Evolutionary conservation across 2,329 filamentous ascomycete genomes (phyloP).

Genomic region (Didymellaceae sp.): DNA sequence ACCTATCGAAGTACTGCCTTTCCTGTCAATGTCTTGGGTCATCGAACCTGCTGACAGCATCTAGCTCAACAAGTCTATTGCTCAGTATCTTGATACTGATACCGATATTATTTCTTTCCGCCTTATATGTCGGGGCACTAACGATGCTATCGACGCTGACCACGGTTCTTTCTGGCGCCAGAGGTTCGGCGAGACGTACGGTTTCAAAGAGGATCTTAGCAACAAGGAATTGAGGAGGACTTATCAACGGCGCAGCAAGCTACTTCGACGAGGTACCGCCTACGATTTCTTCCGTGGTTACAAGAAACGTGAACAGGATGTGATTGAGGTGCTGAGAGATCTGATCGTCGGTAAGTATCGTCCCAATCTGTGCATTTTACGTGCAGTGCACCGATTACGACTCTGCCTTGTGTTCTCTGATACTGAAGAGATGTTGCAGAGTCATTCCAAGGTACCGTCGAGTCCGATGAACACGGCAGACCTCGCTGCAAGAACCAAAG

Average conservation of each 20-base stretch:
- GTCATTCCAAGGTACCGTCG: slow-evolving; percentile 35
- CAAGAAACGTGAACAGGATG: slow-evolving; percentile 37
- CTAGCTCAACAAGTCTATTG: slow-evolving; percentile 53
- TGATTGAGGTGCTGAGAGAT: slow-evolving; percentile 49
- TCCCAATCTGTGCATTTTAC: too few species aligned
- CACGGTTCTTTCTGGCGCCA: slow-evolving; percentile 56
- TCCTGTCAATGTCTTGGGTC: background rate
- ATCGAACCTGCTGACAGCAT: background rate
- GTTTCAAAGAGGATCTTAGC: slow-evolving; percentile 31
- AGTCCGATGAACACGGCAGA: slow-evolving; percentile 25
- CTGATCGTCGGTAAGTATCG: slow-evolving; percentile 51
- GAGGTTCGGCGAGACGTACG: slow-evolving; percentile 53
- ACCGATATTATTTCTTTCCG: slow-evolving; percentile 53
- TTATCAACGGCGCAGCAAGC: slow-evolving; percentile 44
- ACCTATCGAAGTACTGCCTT: slow-evolving; percentile 39
- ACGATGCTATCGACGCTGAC: slow-evolving; percentile 50
- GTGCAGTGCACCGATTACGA: background rate
- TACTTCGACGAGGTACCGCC: slow-evolving; percentile 26
- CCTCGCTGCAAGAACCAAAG: slow-evolving; percentile 45
- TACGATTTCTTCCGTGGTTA: slow-evolving; percentile 31
- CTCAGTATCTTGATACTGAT: slow-evolving; percentile 48
- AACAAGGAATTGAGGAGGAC: slow-evolving; percentile 43
- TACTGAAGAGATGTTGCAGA: slow-evolving; percentile 26
- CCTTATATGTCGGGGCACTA: slow-evolving; percentile 48
- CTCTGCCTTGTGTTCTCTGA: too few species aligned